phyloP scores from a whole-genome alignment of 192 early-diverging fungal species.

The Entrophospora sp. region DNA sequence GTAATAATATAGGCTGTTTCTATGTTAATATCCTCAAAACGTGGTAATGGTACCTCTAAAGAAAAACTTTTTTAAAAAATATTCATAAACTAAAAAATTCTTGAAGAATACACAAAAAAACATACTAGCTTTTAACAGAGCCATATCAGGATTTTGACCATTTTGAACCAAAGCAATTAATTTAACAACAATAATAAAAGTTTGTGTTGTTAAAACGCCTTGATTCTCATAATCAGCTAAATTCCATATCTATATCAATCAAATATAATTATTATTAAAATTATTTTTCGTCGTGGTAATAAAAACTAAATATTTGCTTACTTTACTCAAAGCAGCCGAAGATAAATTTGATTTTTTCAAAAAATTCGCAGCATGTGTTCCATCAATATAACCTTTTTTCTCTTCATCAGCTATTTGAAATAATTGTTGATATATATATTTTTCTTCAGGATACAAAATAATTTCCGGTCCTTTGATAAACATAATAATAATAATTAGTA shows the following conservation, averaged over 20 bases:
- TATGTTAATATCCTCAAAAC: conserved; percentile 44
- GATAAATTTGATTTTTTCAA: conserved; percentile 65
- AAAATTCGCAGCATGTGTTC: conserved; percentile 62
- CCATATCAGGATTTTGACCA: conserved; percentile 47
- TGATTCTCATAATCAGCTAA: conserved; percentile 66
- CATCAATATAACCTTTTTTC: conserved; percentile 56
- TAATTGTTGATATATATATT: conserved; percentile 48
- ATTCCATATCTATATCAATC: conserved; percentile 68
- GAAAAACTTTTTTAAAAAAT: not conserved
- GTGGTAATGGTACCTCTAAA: conserved; percentile 46
- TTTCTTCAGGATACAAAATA: conserved; percentile 53
- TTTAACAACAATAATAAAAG: conserved; percentile 78
- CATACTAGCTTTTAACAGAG: conserved; percentile 33
- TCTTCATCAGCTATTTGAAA: conserved; percentile 53
- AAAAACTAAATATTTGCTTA: conserved; percentile 15
- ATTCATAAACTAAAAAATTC: not conserved
- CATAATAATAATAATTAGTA: too few relatives aligned
- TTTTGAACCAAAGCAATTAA: conserved; percentile 81
- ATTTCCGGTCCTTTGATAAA: conserved; percentile 26
- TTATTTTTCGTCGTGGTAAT: not conserved
- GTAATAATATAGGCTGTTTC: conserved; percentile 12
- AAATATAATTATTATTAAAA: not conserved
- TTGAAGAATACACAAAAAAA: not conserved
- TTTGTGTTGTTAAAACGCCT: conserved; percentile 61
- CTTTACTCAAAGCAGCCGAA: conserved; percentile 48